phyloP scores from a whole-genome alignment of 2,329 filamentous ascomycete genomes.

The Epicoccum nigrum region DNA sequence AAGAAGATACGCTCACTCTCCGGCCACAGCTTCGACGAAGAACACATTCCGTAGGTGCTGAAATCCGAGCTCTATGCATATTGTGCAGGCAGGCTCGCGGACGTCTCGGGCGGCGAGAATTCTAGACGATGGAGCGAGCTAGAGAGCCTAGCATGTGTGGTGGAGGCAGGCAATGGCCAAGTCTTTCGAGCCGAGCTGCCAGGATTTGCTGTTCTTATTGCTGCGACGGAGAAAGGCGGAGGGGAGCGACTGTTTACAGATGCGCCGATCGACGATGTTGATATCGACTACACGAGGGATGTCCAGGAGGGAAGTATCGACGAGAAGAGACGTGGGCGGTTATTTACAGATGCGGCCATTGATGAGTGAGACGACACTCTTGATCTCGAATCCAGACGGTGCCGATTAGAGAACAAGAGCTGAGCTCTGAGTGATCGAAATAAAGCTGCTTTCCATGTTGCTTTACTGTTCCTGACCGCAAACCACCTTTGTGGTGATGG shows the following conservation, averaged over 20 bases:
- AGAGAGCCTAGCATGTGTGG: constrained; percentile 15
- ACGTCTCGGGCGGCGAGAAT: constrained; percentile 12
- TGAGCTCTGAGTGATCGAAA: background rate
- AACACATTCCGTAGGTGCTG: constrained; percentile 9
- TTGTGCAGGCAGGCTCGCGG: background rate
- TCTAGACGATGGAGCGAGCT: constrained; percentile 15
- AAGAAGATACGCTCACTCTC: constrained; percentile 4
- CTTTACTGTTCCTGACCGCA: background rate
- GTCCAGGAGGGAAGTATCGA: constrained; percentile 4
- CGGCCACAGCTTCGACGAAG: constrained; percentile 21
- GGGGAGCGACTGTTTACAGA: constrained; percentile 21
- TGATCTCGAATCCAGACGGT: background rate
- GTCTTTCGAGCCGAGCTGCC: constrained; percentile 21
- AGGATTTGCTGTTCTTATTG: constrained; percentile 14
- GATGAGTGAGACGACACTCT: background rate
- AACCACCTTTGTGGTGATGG: background rate
- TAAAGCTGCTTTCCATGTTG: background rate
- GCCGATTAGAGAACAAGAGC: background rate
- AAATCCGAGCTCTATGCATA: constrained; percentile 14
- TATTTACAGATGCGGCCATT: constrained; percentile 12
- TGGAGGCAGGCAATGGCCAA: constrained; percentile 12
- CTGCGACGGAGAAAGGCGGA: background rate
- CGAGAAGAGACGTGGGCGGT: constrained; percentile 12
- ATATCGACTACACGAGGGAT: constrained; percentile 3
- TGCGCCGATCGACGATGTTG: constrained; percentile 19